Evolutionary conservation across 441 rosid genomes (phyloP).

Genomic region (Rhodomyrtus psidioides): DNA sequence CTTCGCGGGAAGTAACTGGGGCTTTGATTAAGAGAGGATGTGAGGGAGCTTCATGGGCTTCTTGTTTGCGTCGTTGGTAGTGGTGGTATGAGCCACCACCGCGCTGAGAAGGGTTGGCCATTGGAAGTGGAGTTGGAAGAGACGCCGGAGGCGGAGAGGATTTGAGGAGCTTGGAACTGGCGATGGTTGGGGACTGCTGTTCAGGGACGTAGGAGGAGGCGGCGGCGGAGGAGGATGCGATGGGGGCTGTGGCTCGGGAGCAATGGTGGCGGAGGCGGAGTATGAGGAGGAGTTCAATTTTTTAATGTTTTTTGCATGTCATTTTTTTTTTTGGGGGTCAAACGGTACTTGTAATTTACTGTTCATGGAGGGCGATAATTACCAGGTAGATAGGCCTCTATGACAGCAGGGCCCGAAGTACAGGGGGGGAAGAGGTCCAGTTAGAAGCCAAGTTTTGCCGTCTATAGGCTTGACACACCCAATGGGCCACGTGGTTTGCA

Average conservation of each 20-base stretch:
- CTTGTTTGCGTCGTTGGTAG: constrained; percentile 21
- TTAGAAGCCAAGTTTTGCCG: too few relatives aligned
- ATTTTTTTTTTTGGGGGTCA: too few relatives aligned
- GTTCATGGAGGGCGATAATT: too few relatives aligned
- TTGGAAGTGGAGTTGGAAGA: constrained; percentile 1
- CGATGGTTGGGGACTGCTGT: constrained; percentile 8
- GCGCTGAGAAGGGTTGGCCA: constrained; percentile 5
- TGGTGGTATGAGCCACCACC: constrained; percentile 19
- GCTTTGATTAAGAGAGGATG: constrained; percentile 78
- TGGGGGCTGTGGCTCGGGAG: not conserved
- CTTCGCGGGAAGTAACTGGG: constrained; percentile 50
- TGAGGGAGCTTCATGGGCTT: constrained; percentile 50
- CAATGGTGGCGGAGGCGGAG: not conserved
- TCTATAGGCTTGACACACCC: too few relatives aligned
- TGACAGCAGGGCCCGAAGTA: too few relatives aligned
- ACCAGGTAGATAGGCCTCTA: too few relatives aligned
- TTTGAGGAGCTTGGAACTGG: constrained; percentile 31
- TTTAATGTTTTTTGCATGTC: too few relatives aligned
- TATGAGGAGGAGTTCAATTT: not conserved
- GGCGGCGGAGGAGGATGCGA: constrained; percentile 39
- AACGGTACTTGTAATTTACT: too few relatives aligned
- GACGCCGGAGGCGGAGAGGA: constrained; percentile 3
- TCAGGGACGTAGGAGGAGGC: constrained; percentile 25
- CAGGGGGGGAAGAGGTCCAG: too few relatives aligned
- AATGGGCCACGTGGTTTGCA: too few relatives aligned